phyloP scores from a whole-genome alignment of 352 stramenopile species.

The Globisporangium megalacanthum region DNA sequence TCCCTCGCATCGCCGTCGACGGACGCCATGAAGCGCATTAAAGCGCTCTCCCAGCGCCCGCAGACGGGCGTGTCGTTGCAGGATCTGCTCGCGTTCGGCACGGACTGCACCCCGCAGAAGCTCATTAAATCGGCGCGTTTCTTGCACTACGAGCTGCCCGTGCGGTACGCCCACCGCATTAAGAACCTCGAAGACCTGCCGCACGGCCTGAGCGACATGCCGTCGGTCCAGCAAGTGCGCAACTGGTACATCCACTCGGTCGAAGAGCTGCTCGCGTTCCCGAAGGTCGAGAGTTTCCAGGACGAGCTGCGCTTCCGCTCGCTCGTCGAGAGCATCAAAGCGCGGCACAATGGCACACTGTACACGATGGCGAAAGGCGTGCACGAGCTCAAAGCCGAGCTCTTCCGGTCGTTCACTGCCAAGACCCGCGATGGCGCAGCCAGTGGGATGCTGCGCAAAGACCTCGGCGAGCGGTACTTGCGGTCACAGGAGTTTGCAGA shows the following conservation, averaged over 20 bases:
- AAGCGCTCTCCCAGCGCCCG: conserved; percentile 60
- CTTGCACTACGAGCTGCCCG: conserved; percentile 97
- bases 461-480: conserved; percentile 65
- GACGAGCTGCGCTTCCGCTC: conserved; percentile 91
- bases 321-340: conserved; percentile 96
- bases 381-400: conserved; percentile 94
- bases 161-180: conserved; percentile 95
- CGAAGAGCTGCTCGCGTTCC: conserved; percentile 89
- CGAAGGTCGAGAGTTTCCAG: conserved; percentile 74
- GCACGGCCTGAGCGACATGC: conserved; percentile 93
- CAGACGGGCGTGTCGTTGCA: conserved; percentile 87
- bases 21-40: conserved; percentile 44
- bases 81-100: conserved; percentile 86
- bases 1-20: conserved; percentile 3
- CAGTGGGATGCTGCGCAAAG: conserved; percentile 24
- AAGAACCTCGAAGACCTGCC: conserved; percentile 95
- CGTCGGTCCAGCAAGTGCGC: conserved; percentile 91
- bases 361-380: conserved; percentile 99
- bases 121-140: conserved; percentile 94
- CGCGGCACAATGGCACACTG: conserved; percentile 95
- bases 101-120: conserved; percentile 72
- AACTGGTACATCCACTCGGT: conserved; percentile 98
- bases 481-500: conserved; percentile 83
- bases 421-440: conserved; percentile 20
- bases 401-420: conserved; percentile 66